Base-by-base conservation (phyloP, 1,284 basidiomycete genomes). In the Athelia sp. region DNA sequence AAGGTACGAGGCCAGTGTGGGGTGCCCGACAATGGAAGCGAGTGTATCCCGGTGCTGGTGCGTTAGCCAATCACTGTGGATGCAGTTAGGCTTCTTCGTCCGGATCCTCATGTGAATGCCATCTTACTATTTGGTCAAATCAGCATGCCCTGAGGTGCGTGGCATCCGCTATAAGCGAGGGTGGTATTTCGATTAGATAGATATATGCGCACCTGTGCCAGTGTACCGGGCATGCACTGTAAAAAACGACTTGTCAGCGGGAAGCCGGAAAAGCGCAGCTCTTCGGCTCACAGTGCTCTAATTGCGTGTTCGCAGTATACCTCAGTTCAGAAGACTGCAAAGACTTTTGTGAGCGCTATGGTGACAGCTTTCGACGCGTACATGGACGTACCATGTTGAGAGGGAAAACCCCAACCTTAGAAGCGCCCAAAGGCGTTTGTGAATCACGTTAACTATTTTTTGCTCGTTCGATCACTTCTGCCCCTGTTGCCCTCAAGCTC, bases 11-110 rank as follows among this genome's bases (percentile, higher is more conserved):
- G 85, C 75, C 52, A 99, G 71, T 0, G 91, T 79, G 2, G 93
- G 82, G 66, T 99, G 95, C 2, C 95, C 94, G 40, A 96, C 83
- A 54, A 98, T 94, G 9, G 93, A 89, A 21, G 95, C 76, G 52
- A 93, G 76, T 1, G 95, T 98, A 66, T 99, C 96, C 38, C 96
- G 84, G 69, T 97, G 93, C 66, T 99, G 96, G 69, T 98, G 93
- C 11, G 93, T 96, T 49, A 96, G 70, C 95, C 96, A 98, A 67
- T 99, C 96, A 70, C 96, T 98, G 61, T 14, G 32, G 42, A 17
- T 10, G n/a, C 26, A 29, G 22, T 50, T 48, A 54, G 58, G 44
- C 44, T 43, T 21, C n/a, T n/a, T n/a, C n/a, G n/a, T n/a, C n/a
- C n/a, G 54, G 38, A 4, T 29, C 26, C 34, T 46, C 38, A 35